phyloP scores from a whole-genome alignment of 108 stramenopile species.

The Epithemia pelagica region DNA sequence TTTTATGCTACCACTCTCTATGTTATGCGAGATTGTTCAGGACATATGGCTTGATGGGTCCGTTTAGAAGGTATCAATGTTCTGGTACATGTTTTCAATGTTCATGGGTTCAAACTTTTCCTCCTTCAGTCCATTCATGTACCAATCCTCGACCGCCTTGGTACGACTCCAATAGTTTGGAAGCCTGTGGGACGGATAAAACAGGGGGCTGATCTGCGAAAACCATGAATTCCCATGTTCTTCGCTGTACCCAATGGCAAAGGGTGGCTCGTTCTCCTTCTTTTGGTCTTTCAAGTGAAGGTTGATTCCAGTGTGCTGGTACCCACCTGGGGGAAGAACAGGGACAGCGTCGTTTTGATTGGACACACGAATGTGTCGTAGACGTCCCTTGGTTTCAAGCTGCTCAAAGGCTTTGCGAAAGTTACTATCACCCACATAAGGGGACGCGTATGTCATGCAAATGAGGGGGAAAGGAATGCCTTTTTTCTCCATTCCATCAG shows the following conservation, averaged over 20 bases:
- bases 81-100: no score
- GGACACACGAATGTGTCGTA: slow-evolving; percentile 49
- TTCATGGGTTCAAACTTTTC: no score
- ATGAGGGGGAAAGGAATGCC: slow-evolving; percentile 45
- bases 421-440: slow-evolving; percentile 38
- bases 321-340: neutral
- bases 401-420: slow-evolving; percentile 39
- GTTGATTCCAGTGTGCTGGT: neutral
- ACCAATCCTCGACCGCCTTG: no score
- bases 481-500: slow-evolving; percentile 1
- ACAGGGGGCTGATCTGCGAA: neutral
- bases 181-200: neutral
- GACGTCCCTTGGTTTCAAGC: slow-evolving; percentile 38
- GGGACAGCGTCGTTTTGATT: slow-evolving; percentile 44
- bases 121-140: no score
- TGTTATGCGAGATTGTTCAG: no score
- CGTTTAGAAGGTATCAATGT: no score
- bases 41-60: no score
- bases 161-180: neutral
- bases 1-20: no score
- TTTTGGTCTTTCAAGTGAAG: neutral
- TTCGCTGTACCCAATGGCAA: neutral
- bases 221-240: neutral
- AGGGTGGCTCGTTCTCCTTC: neutral
- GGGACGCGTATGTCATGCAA: slow-evolving; percentile 49